Evolutionary conservation across 2,329 filamentous ascomycete species (phyloP).

Genomic region (Escovopsis sp.): DNA sequence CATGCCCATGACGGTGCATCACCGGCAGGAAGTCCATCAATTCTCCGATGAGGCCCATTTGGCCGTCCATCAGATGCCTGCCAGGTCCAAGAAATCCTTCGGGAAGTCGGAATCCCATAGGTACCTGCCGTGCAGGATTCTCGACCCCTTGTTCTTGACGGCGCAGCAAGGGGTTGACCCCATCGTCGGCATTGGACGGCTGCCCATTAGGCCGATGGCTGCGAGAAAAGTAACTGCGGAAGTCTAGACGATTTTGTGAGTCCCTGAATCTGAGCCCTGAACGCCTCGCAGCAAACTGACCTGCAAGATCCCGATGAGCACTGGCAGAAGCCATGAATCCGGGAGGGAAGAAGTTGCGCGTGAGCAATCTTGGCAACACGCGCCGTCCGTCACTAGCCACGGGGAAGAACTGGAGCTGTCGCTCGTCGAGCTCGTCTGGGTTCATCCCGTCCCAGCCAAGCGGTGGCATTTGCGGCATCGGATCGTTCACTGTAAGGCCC

Average conservation of each 20-base stretch:
- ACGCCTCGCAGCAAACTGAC: constrained; percentile 19
- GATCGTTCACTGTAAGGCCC: constrained; percentile 4
- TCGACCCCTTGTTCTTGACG: constrained; percentile 35
- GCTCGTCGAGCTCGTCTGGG: constrained; percentile 35
- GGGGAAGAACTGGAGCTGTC: constrained; percentile 29
- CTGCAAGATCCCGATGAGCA: constrained; percentile 37
- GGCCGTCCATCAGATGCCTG: constrained; percentile 28
- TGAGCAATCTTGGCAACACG: constrained; percentile 18
- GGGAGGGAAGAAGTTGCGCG: constrained; percentile 45
- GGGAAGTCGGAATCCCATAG: constrained; percentile 37
- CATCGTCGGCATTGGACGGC: constrained; percentile 55
- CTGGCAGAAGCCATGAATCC: constrained; percentile 37
- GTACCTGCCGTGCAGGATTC: constrained; percentile 29
- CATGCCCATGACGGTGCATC: constrained; percentile 26
- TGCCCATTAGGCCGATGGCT: constrained; percentile 38
- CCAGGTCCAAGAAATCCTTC: constrained; percentile 27
- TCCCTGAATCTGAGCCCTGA: constrained; percentile 1
- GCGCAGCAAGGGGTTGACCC: constrained; percentile 72
- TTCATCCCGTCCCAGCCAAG: constrained; percentile 44
- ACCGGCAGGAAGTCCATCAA: constrained; percentile 39
- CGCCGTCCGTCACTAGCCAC: constrained; percentile 35
- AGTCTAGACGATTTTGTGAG: constrained; percentile 20
- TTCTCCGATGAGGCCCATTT: constrained; percentile 39
- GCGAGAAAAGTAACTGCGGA: constrained; percentile 33
- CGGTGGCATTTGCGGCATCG: constrained; percentile 25